Percentiles rank a stretch among this genome's conserved stretches.
phyloP scores from a whole-genome alignment of 2,329 filamentous ascomycete species.

The Fonsecaea monophora region DNA sequence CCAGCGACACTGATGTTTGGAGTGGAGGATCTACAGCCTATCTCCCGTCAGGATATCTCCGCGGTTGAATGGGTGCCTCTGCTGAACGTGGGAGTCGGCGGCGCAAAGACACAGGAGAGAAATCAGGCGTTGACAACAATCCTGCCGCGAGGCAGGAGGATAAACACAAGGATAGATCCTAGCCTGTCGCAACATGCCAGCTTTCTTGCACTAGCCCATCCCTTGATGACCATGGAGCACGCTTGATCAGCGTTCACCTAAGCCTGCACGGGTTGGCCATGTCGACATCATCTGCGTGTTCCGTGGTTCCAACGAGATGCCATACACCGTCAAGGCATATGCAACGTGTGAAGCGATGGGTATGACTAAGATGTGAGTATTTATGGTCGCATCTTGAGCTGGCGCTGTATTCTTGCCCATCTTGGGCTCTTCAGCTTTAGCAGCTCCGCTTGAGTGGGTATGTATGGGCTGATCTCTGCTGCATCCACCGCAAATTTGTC shows the following conservation, averaged over 20 bases:
- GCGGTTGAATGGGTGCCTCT: background rate
- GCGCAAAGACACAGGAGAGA: background rate
- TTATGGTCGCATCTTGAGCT: background rate
- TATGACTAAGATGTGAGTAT: background rate
- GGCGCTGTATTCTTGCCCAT: background rate
- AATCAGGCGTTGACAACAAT: background rate
- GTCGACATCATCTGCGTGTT: background rate
- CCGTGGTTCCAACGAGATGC: background rate
- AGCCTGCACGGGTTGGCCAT: background rate
- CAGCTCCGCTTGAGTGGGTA: background rate
- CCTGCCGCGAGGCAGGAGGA: background rate
- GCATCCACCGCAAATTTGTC: background rate
- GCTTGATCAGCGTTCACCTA: background rate
- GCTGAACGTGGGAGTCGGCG: background rate
- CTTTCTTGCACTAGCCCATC: background rate
- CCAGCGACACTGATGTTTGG: background rate
- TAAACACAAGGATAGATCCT: background rate
- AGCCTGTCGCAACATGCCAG: background rate
- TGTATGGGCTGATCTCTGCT: conserved; percentile 1
- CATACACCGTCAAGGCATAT: background rate
- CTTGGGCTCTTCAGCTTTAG: background rate
- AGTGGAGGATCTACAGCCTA: background rate
- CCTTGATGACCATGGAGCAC: background rate
- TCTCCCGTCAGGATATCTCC: conserved; percentile 2
- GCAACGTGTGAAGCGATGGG: background rate